Evolutionary conservation across 1,284 basidiomycete species (phyloP).

Genomic region (Xerocomus cyaneibrunnescens): DNA sequence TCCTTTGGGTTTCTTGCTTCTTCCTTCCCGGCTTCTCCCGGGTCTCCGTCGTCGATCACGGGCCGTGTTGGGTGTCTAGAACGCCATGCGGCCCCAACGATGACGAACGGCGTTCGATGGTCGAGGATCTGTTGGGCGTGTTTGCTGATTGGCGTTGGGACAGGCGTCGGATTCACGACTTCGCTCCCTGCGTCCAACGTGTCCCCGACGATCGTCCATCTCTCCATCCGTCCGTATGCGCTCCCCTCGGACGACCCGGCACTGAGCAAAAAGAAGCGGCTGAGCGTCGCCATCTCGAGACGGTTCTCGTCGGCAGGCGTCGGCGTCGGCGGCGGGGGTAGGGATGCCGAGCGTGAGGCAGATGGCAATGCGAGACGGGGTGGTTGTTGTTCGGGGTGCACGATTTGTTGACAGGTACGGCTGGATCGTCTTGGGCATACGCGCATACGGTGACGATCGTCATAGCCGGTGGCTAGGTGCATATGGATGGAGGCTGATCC

Average conservation of each 20-base stretch:
- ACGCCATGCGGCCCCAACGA: background rate
- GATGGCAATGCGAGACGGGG: conserved; percentile 8
- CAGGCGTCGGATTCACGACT: conserved; percentile 52
- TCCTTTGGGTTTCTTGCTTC: background rate
- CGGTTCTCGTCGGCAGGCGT: conserved; percentile 15
- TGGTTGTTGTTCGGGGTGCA: conserved; percentile 24
- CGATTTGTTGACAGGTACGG: conserved; percentile 18
- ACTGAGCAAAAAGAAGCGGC: conserved; percentile 52
- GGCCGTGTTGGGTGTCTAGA: background rate
- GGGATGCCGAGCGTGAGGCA: conserved; percentile 3
- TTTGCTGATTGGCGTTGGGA: conserved; percentile 10
- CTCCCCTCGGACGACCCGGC: conserved; percentile 51
- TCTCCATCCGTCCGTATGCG: conserved; percentile 71
- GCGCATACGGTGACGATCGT: background rate
- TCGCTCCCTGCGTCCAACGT: conserved; percentile 17
- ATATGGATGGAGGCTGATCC: background rate
- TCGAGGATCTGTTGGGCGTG: background rate
- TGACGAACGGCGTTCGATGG: background rate
- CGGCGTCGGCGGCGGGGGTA: conserved; percentile 1
- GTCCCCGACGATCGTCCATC: conserved; percentile 68
- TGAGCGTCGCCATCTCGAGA: conserved; percentile 29
- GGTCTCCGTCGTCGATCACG: conserved; percentile 1
- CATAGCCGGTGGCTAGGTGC: background rate
- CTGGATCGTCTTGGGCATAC: background rate
- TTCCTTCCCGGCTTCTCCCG: background rate